Conservation (phyloP, 495 filamentous ascomycete genomes). For the Penicillium silybi region DNA sequence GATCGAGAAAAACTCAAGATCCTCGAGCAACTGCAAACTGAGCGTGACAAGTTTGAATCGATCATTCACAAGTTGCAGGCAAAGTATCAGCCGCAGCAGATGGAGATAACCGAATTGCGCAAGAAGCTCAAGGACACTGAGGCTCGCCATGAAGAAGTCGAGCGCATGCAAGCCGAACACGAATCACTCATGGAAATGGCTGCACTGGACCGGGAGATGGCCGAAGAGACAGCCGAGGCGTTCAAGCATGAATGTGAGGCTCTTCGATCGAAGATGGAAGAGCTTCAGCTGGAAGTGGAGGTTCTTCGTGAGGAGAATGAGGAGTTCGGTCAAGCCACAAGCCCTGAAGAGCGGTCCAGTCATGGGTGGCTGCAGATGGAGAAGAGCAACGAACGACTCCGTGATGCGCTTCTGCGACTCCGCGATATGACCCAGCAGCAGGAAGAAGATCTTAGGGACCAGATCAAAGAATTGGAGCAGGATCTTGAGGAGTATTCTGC, state of each 20-base stretch:
- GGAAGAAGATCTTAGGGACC: slow-evolving; percentile 71
- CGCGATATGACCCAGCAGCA: slow-evolving; percentile 83
- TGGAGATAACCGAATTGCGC: slow-evolving; percentile 72
- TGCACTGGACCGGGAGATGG: slow-evolving; percentile 90
- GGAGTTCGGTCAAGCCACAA: slow-evolving; percentile 78
- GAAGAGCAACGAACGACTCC: slow-evolving; percentile 79
- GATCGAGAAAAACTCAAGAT: slow-evolving; percentile 83
- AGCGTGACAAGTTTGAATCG: slow-evolving; percentile 79
- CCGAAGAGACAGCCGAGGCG: slow-evolving; percentile 83
- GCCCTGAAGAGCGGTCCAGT: slow-evolving; percentile 78
- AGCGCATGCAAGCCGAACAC: slow-evolving; percentile 72
- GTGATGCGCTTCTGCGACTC: slow-evolving; percentile 77
- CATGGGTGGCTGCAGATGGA: slow-evolving; percentile 91
- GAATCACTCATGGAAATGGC: slow-evolving; percentile 84
- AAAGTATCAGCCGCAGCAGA: slow-evolving; percentile 83
- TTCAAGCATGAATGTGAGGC: slow-evolving; percentile 77
- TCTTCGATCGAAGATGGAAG: slow-evolving; percentile 69
- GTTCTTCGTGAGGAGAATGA: slow-evolving; percentile 83
- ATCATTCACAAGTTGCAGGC: slow-evolving; percentile 90
- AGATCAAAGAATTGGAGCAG: slow-evolving; percentile 73
- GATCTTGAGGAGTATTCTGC: slow-evolving; percentile 69
- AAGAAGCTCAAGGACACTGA: slow-evolving; percentile 76
- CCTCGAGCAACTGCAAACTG: slow-evolving; percentile 70
- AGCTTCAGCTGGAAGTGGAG: slow-evolving; percentile 83
- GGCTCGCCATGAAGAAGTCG: slow-evolving; percentile 60